Evolutionary conservation across 257 asterid genomes (phyloP).

Genomic region (Prunella vulgaris): DNA sequence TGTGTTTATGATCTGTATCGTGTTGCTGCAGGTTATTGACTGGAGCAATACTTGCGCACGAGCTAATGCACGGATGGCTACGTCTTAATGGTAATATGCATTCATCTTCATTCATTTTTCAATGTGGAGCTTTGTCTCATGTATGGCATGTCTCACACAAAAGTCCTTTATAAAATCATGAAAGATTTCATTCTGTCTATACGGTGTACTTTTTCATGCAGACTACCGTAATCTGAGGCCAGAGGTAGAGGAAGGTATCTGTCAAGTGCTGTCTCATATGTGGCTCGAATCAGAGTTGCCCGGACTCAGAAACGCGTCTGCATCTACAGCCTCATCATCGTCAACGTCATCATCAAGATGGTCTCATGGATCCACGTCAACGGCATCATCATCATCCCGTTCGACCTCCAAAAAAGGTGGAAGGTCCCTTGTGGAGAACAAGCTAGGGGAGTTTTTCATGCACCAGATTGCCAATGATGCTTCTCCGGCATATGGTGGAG

Average conservation of each 20-base stretch:
- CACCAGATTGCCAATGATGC: slow-evolving; percentile 85
- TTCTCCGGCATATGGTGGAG: slow-evolving; percentile 91
- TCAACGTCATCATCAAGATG: slow-evolving; percentile 45
- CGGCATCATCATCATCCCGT: slow-evolving; percentile 25
- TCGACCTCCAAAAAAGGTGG: slow-evolving; percentile 55
- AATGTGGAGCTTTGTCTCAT: too few relatives aligned
- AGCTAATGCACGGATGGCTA: slow-evolving; percentile 97
- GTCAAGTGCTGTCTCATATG: slow-evolving; percentile 87
- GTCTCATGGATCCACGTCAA: slow-evolving; percentile 30
- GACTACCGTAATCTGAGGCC: slow-evolving; percentile 69
- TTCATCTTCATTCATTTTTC: neutral
- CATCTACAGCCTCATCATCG: slow-evolving; percentile 33
- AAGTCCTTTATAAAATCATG: neutral
- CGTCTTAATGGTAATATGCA: slow-evolving; percentile 68
- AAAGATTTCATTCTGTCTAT: neutral
- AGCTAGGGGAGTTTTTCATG: slow-evolving; percentile 84
- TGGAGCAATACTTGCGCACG: slow-evolving; percentile 97
- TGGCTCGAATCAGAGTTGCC: slow-evolving; percentile 96
- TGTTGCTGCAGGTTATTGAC: slow-evolving; percentile 66
- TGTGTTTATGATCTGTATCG: neutral
- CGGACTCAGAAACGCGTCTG: slow-evolving; percentile 26
- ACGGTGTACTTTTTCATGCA: slow-evolving; percentile 21
- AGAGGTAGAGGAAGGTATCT: slow-evolving; percentile 93
- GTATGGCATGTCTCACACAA: too few relatives aligned
- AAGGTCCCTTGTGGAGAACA: slow-evolving; percentile 60